phyloP scores from a whole-genome alignment of 345 rosid species.

The Hibiscus syriacus region DNA sequence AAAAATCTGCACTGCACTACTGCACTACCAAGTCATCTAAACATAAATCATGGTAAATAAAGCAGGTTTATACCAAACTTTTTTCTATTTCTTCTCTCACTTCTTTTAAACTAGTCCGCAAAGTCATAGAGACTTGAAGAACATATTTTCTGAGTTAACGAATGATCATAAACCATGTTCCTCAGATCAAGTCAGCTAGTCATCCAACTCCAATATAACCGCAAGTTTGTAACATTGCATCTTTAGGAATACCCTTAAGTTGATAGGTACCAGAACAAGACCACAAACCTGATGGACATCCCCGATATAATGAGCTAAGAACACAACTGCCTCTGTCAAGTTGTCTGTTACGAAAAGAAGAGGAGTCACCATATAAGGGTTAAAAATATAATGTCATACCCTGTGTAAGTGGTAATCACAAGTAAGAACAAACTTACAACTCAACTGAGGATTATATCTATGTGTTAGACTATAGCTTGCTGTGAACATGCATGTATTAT shows the following conservation, averaged over 20 bases:
- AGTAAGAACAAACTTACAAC: slow-evolving; percentile 37
- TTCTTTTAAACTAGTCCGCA: background rate
- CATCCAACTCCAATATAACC: background rate
- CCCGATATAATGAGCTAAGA: slow-evolving; percentile 84
- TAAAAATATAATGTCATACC: background rate
- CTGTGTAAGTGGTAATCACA: slow-evolving; percentile 5
- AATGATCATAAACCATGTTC: background rate
- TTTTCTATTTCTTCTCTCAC: background rate
- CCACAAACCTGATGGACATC: slow-evolving; percentile 85
- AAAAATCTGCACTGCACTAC: background rate
- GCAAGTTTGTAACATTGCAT: background rate
- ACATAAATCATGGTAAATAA: background rate
- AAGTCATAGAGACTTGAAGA: background rate
- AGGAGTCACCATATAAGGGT: slow-evolving; percentile 6
- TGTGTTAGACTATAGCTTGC: too few species aligned
- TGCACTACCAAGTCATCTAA: background rate
- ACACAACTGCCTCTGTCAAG: slow-evolving; percentile 87
- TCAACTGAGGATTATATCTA: slow-evolving; percentile 16
- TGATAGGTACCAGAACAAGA: background rate
- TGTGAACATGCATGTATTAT: too few species aligned
- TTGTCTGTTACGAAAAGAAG: slow-evolving; percentile 49
- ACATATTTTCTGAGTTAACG: background rate
- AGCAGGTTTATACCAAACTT: background rate
- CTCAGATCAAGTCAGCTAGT: background rate
- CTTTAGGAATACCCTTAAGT: background rate